Base-by-base conservation (phyloP, 495 filamentous ascomycete species). In the Penicillium manginii region DNA sequence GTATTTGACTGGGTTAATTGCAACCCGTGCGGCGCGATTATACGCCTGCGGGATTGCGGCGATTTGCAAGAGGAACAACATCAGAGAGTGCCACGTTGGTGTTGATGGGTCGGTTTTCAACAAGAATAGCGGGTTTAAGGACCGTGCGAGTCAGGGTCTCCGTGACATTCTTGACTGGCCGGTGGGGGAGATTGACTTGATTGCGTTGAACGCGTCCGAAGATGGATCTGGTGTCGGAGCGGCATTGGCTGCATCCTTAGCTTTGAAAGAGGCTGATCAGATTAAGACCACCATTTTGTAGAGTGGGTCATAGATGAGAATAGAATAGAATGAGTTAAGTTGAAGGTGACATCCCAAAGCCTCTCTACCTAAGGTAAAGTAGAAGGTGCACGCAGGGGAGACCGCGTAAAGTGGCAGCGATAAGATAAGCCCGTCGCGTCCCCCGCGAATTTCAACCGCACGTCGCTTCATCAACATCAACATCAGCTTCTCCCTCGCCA, bases 61-160 rank as follows among this genome's bases (percentile, higher is more conserved):
- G 50, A 96, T 97, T 58, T 90, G 88, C 80, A 92, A 84, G 75
- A 96, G 93, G 84, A 96, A 94, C 74, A 81, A 83, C 29, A 86
- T 88, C 53, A 72, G 81, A 47, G 78, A 81, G 4, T 93, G 90
- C 78, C 91, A 93, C 67, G 91, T 96, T n/a, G 93, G 92, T 51
- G 92, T 93, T 31, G 91, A 97, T 64, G 93, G 93, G 11, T 89
- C 88, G 2, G 90, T 96, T 21, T 96, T 97, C 78, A 93, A 93
- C 80, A 96, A 94, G 68, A 96, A 96, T 72, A 89, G 89, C 6
- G 88, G 92, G 65, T 96, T 97, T 78, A 91, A 93, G 77, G 79
- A 82, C 8, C 87, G 93, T 50, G 91, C 89, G 29, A 88, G 89
- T 0, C 81, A 86, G 57, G 93, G 90, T 37, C 82, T 97, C 9